Evolutionary conservation across 2,329 filamentous ascomycete species (phyloP), one percentile per base, ranked within the genome.

Genomic region (Colletotrichum sp.): DNA sequence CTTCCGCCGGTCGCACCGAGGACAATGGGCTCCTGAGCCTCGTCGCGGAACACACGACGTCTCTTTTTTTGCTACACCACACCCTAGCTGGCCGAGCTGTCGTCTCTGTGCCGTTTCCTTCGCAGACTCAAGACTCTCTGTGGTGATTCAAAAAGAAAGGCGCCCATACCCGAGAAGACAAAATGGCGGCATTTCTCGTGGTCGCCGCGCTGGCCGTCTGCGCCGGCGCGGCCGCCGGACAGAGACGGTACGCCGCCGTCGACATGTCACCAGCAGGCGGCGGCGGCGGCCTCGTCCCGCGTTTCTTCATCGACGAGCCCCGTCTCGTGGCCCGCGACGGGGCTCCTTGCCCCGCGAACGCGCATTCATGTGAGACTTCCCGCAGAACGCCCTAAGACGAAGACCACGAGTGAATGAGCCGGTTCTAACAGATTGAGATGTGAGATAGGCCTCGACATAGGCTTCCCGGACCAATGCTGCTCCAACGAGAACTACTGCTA

Each of bases 401-500:
- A 32, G 12, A 5, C 57, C 15, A 12, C 1, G n/a, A n/a, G n/a
- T n/a, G n/a, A n/a, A n/a, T n/a, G n/a, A n/a, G n/a, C n/a, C n/a
- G n/a, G n/a, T 32, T 13, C 59, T 30, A 0, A 62, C 19, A 62
- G 13, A 25, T 34, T 75, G n/a, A 71, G 19, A 22, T 25, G 6
- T 16, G 8, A 16, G 3, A n/a, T 25, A 89, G 88, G 88, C 73
- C 82, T 86, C 66, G 88, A 89, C 64, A 80, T 89, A 44, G 83
- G 84, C 34, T 80, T 82, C 62, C 78, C 80, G 13, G 80, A 82
- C 27, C 68, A 80, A 8, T 90, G 88, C 83, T 90, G 88, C 79
- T 75, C 79, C 25, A 86, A 89, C 78, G 79, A 83, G 19, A 79
- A 82, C 59, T 90, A 89, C 80, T 90, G 88, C 82, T 88, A 87